A percentile compares a stretch with the other conserved stretches of the same genome.
These are phyloP conservation scores for Dinochytrium kinnereticum DNA, from an alignment of 371 early-diverging fungal genomes.

Conservation along the genomic window DNA sequence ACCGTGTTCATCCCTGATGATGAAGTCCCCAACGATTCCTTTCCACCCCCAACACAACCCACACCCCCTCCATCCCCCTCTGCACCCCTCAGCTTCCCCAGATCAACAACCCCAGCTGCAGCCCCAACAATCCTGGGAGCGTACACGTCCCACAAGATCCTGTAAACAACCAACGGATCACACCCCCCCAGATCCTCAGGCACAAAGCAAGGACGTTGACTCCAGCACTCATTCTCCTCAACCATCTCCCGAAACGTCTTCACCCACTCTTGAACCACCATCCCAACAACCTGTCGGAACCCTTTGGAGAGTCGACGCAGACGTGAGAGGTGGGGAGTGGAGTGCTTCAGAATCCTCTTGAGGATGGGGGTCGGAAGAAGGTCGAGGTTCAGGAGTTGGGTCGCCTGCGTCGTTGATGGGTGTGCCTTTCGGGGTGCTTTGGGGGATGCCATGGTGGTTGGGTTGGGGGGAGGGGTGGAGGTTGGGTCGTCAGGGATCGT, in stretches of 20 bases:
- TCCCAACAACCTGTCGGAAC: constrained; percentile 24
- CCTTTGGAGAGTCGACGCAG: constrained; percentile 19
- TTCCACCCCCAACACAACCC: not conserved
- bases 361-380: not conserved
- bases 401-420: not conserved
- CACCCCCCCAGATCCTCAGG: constrained; percentile 22
- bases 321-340: not conserved
- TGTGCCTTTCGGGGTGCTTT: not conserved
- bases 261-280: constrained; percentile 9
- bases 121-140: not conserved
- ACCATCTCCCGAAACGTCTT: constrained; percentile 30
- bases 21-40: not conserved
- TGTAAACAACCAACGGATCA: not conserved
- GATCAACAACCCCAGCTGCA: not conserved
- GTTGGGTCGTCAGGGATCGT: not conserved
- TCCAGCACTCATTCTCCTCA: constrained; percentile 43
- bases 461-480: not conserved
- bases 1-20: not conserved
- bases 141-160: constrained; percentile 14
- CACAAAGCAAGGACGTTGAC: constrained; percentile 27
- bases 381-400: not conserved
- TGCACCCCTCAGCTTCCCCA: not conserved
- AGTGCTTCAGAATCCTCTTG: not conserved
- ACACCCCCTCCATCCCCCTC: not conserved
- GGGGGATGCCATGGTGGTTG: not conserved